phyloP scores from a whole-genome alignment of 306 rosid genomes.

The Inga laurina region DNA sequence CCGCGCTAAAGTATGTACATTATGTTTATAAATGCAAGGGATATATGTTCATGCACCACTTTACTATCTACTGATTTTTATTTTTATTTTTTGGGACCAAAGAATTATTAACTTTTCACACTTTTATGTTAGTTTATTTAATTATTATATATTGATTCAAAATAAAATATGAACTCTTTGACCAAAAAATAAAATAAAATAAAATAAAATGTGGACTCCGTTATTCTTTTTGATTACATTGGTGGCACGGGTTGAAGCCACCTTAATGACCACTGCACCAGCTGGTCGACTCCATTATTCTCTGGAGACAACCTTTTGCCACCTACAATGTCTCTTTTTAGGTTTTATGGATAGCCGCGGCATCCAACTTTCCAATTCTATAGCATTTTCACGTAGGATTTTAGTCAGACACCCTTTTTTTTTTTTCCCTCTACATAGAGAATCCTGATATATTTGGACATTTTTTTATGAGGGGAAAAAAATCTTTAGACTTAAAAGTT shows the following conservation, averaged over 20 bases:
- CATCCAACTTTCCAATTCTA: neutral
- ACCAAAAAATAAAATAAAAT: neutral
- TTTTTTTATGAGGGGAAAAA: neutral
- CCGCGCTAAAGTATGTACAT: neutral
- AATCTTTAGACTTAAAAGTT: neutral
- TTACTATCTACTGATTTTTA: neutral
- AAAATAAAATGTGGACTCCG: neutral
- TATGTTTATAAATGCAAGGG: neutral
- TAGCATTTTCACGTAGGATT: neutral
- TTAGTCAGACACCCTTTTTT: neutral
- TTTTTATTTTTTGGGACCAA: neutral
- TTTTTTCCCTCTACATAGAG: too few relatives aligned
- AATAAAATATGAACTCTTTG: neutral
- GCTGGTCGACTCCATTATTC: neutral
- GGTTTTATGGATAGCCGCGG: neutral
- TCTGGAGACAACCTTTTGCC: neutral
- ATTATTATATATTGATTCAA: neutral
- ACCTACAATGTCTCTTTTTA: neutral
- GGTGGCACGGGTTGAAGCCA: too few relatives aligned
- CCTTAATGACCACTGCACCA: too few relatives aligned
- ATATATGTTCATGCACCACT: neutral
- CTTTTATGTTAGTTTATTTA: neutral
- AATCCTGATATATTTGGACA: neutral
- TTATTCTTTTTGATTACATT: too few relatives aligned
- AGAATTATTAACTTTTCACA: neutral